A percentile compares a stretch with the other conserved stretches of the same genome.
Conservation (phyloP, 2,329 filamentous ascomycete species). For the Rugonectria rugulosa region DNA sequence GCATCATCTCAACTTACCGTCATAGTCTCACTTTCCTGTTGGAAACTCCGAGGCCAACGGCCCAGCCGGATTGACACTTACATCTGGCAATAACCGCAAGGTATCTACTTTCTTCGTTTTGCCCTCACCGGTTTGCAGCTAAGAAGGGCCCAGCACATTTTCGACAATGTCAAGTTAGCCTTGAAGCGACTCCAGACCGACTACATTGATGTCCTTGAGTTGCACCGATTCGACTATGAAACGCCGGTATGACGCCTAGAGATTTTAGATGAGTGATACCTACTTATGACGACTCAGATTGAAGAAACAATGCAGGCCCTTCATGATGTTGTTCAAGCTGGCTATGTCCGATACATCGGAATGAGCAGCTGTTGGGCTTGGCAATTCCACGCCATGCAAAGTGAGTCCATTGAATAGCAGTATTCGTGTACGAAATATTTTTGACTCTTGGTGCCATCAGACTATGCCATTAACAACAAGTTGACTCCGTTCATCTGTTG, state of each 20-base stretch:
- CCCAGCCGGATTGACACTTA: neutral
- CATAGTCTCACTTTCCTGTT: constrained; percentile 2
- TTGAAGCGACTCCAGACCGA: constrained; percentile 58
- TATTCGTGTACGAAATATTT: neutral
- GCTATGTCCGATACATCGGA: constrained; percentile 64
- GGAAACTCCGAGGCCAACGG: constrained; percentile 2
- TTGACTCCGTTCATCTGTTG: constrained; percentile 66
- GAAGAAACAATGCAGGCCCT: constrained; percentile 28
- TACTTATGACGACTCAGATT: constrained; percentile 26
- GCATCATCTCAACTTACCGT: neutral
- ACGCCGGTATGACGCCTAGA: neutral
- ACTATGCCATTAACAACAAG: constrained; percentile 53
- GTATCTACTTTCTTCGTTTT: neutral
- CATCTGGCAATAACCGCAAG: constrained; percentile 7
- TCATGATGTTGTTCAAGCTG: constrained; percentile 42
- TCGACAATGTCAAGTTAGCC: constrained; percentile 68
- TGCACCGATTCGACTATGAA: constrained; percentile 60
- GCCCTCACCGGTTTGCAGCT: neutral
- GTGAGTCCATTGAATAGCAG: neutral
- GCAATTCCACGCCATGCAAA: constrained; percentile 58
- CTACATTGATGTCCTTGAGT: constrained; percentile 64
- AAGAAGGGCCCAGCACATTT: constrained; percentile 50
- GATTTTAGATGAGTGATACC: neutral
- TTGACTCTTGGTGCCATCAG: neutral
- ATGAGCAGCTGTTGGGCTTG: constrained; percentile 53